Percentiles rank a stretch among this genome's conserved stretches.
These are phyloP conservation scores for Malus asiatica DNA, from an alignment of 306 rosid species.

Conservation along the genomic window DNA sequence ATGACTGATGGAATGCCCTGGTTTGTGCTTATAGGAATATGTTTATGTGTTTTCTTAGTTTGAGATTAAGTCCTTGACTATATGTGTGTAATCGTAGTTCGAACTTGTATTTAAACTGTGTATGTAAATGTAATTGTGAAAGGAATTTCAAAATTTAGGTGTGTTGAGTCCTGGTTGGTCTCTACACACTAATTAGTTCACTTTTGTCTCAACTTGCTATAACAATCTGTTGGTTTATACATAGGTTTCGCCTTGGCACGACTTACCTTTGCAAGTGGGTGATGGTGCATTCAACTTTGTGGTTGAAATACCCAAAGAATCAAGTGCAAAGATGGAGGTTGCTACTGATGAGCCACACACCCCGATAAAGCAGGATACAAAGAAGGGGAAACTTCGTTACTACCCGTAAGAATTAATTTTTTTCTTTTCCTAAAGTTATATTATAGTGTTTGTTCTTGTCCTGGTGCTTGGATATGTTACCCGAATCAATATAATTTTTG, in stretches of 20 bases:
- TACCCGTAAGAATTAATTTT: constrained; percentile 63
- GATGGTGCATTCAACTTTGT: constrained; percentile 62
- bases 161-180: background rate
- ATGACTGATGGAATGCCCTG: background rate
- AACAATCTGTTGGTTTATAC: background rate
- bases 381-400: constrained; percentile 90
- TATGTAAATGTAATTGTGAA: background rate
- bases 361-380: constrained; percentile 90
- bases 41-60: background rate
- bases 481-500: background rate
- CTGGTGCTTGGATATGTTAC: background rate
- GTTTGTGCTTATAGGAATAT: background rate
- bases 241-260: constrained; percentile 99
- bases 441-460: constrained; percentile 7
- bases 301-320: constrained; percentile 93
- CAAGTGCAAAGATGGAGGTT: constrained; percentile 96
- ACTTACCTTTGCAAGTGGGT: constrained; percentile 75
- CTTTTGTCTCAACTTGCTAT: background rate
- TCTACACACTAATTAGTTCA: background rate
- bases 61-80: background rate
- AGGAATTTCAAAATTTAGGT: background rate
- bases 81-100: background rate
- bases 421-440: background rate
- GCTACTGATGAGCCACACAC: constrained; percentile 85
- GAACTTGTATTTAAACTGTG: background rate